Evolutionary conservation across 352 stramenopile species (phyloP).

Genomic region (Phytophthora quininea): DNA sequence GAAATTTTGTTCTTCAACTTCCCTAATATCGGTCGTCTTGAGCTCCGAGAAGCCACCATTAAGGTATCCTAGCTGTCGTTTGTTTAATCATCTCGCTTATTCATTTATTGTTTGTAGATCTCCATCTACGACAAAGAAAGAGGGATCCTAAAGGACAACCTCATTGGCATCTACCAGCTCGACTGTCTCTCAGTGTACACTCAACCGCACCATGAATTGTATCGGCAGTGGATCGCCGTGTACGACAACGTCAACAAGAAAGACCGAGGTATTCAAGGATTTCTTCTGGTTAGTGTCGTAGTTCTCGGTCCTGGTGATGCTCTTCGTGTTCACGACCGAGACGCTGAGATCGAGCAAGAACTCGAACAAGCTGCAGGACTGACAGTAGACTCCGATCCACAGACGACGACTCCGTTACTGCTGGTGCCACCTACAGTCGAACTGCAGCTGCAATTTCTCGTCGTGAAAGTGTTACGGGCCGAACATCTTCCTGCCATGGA

Average conservation of each 20-base stretch:
- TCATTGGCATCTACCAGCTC: conserved; percentile 89
- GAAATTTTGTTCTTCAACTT: conserved; percentile 93
- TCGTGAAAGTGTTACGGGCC: conserved; percentile 77
- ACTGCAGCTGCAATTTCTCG: conserved; percentile 76
- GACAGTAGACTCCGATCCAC: neutral
- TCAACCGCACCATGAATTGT: conserved; percentile 73
- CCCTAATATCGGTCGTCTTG: conserved; percentile 74
- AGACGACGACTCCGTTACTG: conserved; percentile 40
- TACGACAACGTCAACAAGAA: conserved; percentile 87
- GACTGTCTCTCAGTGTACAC: conserved; percentile 79
- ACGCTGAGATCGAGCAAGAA: conserved; percentile 70
- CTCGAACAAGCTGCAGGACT: conserved; percentile 29
- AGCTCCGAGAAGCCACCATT: conserved; percentile 69
- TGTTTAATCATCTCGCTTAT: no score
- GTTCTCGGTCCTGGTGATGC: conserved; percentile 76
- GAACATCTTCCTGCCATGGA: conserved; percentile 89
- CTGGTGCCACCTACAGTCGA: conserved; percentile 82
- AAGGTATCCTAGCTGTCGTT: conserved; percentile 39
- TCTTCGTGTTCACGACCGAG: conserved; percentile 69
- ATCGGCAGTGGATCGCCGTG: conserved; percentile 91
- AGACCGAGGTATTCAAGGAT: conserved; percentile 86
- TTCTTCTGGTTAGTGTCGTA: conserved; percentile 69
- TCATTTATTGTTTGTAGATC: conserved; percentile 38
- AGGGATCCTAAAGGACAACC: conserved; percentile 63
- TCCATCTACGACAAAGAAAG: conserved; percentile 77